These are phyloP conservation scores for Mycena leptocephala DNA, from an alignment of 768 basidiomycete species.

Conservation along the genomic window DNA sequence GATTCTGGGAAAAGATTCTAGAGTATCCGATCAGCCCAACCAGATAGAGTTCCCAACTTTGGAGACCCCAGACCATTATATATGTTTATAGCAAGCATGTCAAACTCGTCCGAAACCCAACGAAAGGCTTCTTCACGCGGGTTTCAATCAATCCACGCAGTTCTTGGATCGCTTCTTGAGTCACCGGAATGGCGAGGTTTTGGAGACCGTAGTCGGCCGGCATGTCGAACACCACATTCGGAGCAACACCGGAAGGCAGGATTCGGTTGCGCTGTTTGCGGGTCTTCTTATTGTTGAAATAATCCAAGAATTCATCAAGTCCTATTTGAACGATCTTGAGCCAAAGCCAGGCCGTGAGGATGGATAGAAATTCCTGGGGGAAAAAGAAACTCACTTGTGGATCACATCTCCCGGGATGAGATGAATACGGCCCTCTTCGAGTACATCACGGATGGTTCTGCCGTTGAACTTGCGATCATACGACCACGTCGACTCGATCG, in stretches of 20 bases:
- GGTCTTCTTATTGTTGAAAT: constrained; percentile 28
- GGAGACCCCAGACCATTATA: neutral
- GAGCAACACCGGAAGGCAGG: constrained; percentile 30
- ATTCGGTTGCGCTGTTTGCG: constrained; percentile 12
- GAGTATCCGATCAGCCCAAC: too few relatives aligned
- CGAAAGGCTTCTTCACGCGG: neutral
- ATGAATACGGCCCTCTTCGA: constrained; percentile 11
- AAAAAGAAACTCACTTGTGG: neutral
- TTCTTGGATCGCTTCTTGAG: neutral
- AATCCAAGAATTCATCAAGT: constrained; percentile 23
- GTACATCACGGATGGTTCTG: neutral
- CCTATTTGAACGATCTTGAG: constrained; percentile 14
- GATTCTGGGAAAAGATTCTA: too few relatives aligned
- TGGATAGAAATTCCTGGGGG: neutral
- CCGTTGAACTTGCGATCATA: constrained; percentile 25
- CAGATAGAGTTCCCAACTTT: neutral
- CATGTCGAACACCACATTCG: constrained; percentile 24
- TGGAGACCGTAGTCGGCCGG: constrained; percentile 14
- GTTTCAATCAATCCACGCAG: neutral
- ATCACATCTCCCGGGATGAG: constrained; percentile 2
- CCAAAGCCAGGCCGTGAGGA: too few relatives aligned
- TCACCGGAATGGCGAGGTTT: constrained; percentile 15
- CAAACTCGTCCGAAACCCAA: constrained; percentile 13
- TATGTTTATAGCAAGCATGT: constrained; percentile 35
- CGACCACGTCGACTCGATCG: constrained; percentile 24